Percentiles rank a stretch among this genome's conserved stretches.
Conservation (phyloP, 139 green algal species). For the Chlamydomonas sp. region DNA sequence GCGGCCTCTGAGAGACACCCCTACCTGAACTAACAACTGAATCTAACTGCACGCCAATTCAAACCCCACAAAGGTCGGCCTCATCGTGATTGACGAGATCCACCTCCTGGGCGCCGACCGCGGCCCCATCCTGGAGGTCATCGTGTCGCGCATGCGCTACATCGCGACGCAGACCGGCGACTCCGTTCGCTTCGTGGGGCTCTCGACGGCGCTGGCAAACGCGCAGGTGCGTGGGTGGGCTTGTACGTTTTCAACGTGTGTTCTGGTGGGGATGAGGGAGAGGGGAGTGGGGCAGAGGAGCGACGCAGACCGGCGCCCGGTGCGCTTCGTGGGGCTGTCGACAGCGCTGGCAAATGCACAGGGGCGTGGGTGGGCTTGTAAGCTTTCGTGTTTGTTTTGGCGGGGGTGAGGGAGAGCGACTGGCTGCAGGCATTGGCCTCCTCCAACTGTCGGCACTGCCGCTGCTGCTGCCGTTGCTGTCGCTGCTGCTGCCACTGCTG, state of each 20-base stretch:
- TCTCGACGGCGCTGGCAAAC: constrained; percentile 93
- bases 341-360: constrained; percentile 91
- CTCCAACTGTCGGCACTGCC: no score
- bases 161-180: constrained; percentile 58
- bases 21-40: no score
- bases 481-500: no score
- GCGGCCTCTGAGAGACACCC: no score
- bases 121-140: constrained; percentile 93
- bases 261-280: neutral
- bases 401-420: no score
- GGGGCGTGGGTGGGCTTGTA: no score
- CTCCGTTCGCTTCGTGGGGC: constrained; percentile 82
- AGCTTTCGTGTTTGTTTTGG: no score
- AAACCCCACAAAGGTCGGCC: no score
- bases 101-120: constrained; percentile 92
- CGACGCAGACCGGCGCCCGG: constrained; percentile 44
- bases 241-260: neutral
- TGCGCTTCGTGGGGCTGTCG: constrained; percentile 91
- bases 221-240: constrained; percentile 38
- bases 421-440: no score
- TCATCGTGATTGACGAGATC: constrained; percentile 98
- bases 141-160: constrained; percentile 85
- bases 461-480: no score
- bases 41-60: no score
- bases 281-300: neutral